Evolutionary conservation across 768 basidiomycete species (phyloP), one percentile per base, ranked within the genome.

Genomic region (Leccinum subtestaceum): DNA sequence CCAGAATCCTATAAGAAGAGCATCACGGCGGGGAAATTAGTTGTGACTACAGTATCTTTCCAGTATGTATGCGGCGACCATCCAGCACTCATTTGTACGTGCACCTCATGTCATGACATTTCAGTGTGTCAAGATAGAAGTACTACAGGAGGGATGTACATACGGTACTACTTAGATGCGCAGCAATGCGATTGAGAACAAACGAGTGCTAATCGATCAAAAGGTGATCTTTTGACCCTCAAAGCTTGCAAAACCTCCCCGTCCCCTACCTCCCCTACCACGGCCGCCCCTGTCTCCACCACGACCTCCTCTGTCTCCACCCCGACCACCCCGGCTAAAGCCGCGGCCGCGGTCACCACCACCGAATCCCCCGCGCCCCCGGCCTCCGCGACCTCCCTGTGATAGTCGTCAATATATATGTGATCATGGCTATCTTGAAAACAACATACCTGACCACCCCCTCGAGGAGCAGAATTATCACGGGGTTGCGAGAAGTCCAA

Each of bases 401-500:
- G 36, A 51, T n/a, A 1, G 2, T 23, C 23, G 32, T 65, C 19
- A 13, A 21, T 45, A 32, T 7, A 15, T 2, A 0, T 11, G 9
- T 9, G 38, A 10, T 25, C 3, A n/a, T 15, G 21, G 27, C 49
- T 13, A 50, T 52, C 50, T 5, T 65, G 3, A 60, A 23, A 74
- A 68, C 12, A 68, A 51, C 80, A 66, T 53, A 79, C 76, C 58
- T 77, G 74, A 48, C 80, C 79, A 17, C 83, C 78, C 15, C 75
- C 72, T 4, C 80, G 80, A 13, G 21, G 47, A 48, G 23, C 47
- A 12, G 78, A 76, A 36, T 74, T 72, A 65, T 92, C 89, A 66
- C 91, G 78, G 11, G 93, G 93, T 68, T 90, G 88, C 23, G 91
- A 89, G 76, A 82, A 94, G 75, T 98, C 95, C 48, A 98, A 74